These are phyloP conservation scores for Trichosporon ovoides DNA, from an alignment of 1,284 basidiomycete species.

Conservation along the genomic window DNA sequence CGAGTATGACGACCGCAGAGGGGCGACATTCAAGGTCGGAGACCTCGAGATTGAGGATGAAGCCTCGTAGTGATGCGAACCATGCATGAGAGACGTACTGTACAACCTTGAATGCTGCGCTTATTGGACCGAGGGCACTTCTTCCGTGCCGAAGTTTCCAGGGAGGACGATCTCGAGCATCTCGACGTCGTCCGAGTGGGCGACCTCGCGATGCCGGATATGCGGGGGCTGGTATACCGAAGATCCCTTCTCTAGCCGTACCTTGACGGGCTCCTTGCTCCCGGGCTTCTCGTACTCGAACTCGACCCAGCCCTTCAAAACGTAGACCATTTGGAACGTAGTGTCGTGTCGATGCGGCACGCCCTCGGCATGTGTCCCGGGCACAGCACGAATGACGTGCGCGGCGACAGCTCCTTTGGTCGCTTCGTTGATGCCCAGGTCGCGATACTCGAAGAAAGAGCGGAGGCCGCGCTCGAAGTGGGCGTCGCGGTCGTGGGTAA, in stretches of 20 bases:
- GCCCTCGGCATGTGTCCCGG: conserved; percentile 4
- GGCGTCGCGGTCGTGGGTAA: conserved; percentile 7
- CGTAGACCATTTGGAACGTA: conserved; percentile 13
- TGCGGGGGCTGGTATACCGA: conserved; percentile 13
- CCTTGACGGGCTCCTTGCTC: conserved; percentile 1
- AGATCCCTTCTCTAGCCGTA: background rate
- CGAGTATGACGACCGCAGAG: conserved; percentile 6
- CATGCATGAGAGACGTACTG: background rate
- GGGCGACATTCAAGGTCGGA: conserved; percentile 12
- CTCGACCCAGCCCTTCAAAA: conserved; percentile 14
- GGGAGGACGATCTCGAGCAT: conserved; percentile 14
- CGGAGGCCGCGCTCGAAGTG: conserved; percentile 9
- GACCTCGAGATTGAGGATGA: conserved; percentile 18
- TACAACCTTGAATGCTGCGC: background rate
- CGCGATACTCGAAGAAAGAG: conserved; percentile 17
- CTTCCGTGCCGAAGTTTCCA: conserved; percentile 9
- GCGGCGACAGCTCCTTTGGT: conserved; percentile 6
- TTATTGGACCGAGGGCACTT: conserved; percentile 2
- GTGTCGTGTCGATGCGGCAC: conserved; percentile 7
- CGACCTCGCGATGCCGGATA: conserved; percentile 13
- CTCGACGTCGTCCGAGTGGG: conserved; percentile 14
- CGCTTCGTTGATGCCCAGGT: conserved; percentile 10
- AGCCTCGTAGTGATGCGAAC: background rate
- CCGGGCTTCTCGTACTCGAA: conserved; percentile 13
- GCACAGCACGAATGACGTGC: conserved; percentile 12